Evolutionary conservation across 2,329 filamentous ascomycete genomes (phyloP).

Genomic region (Fusarium burgessii): DNA sequence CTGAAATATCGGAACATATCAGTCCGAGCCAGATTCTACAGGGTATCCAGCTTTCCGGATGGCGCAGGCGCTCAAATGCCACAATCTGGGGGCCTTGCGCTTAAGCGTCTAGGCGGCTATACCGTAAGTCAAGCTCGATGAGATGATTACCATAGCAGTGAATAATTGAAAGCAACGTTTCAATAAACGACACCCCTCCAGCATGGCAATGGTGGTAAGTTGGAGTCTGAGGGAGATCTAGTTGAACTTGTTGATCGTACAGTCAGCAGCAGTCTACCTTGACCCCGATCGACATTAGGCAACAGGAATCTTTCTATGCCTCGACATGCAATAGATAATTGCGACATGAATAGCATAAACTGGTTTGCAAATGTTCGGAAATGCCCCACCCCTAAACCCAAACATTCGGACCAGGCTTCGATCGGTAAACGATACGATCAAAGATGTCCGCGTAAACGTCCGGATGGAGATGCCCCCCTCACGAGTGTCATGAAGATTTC

Average conservation of each 20-base stretch:
- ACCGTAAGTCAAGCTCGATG: not conserved
- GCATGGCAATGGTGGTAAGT: not conserved
- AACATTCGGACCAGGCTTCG: not conserved
- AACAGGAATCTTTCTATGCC: not conserved
- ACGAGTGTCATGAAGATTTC: not conserved
- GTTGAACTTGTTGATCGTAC: conserved; percentile 9
- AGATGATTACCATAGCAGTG: not conserved
- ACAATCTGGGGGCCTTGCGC: conserved; percentile 23
- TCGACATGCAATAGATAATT: not conserved
- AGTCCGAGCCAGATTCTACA: conserved; percentile 10
- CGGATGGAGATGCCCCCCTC: conserved; percentile 13
- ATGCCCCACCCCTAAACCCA: not conserved
- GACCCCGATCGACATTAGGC: conserved; percentile 1
- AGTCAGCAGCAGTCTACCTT: conserved; percentile 18
- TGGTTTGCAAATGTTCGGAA: conserved; percentile 1
- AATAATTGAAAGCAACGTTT: conserved; percentile 22
- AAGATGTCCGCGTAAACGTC: conserved; percentile 13
- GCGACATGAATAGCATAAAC: not conserved
- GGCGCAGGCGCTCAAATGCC: conserved; percentile 11
- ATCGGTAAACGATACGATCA: conserved; percentile 10
- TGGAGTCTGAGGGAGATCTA: not conserved
- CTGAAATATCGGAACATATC: not conserved
- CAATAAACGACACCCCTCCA: not conserved
- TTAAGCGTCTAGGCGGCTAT: conserved; percentile 36
- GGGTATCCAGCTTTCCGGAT: conserved; percentile 13